Conservation (phyloP, 2,329 filamentous ascomycete species). For the Penicillium sclerotiorum region DNA sequence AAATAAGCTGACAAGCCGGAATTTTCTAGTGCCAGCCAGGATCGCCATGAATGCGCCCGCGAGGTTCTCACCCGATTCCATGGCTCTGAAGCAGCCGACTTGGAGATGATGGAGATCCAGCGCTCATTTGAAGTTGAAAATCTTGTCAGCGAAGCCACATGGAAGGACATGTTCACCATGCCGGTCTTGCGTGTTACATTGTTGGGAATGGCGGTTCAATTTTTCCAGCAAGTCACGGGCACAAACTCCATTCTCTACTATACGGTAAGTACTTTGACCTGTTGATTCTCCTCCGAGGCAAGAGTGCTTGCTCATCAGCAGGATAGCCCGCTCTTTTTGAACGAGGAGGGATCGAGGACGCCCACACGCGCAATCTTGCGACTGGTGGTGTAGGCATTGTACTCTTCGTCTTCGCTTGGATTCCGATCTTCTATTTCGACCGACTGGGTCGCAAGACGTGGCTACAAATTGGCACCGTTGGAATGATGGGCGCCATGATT, state of each 20-base stretch:
- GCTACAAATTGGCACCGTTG: conserved; percentile 23
- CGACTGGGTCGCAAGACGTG: conserved; percentile 22
- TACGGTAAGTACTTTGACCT: conserved; percentile 19
- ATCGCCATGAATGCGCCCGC: conserved; percentile 21
- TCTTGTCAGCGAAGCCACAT: conserved; percentile 13
- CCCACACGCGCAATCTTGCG: conserved; percentile 16
- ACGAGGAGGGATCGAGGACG: conserved; percentile 19
- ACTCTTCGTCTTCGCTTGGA: conserved; percentile 21
- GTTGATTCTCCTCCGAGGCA: too few species aligned
- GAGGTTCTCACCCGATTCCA: conserved; percentile 23
- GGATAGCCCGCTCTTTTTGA: conserved; percentile 21
- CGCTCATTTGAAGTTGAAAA: conserved; percentile 19
- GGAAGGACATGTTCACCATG: conserved; percentile 19
- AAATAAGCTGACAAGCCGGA: too few species aligned
- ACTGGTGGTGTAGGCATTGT: conserved; percentile 21
- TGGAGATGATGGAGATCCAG: conserved; percentile 22
- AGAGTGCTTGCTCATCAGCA: not conserved
- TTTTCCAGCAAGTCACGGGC: conserved; percentile 23
- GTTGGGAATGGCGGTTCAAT: conserved; percentile 21
- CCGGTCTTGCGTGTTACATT: conserved; percentile 20
- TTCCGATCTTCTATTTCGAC: conserved; percentile 23
- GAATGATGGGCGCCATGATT: conserved; percentile 21
- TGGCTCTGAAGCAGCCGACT: conserved; percentile 17
- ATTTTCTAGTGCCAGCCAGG: conserved; percentile 21
- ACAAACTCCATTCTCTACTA: conserved; percentile 26